Percentiles rank a stretch among this genome's conserved stretches.
Evolutionary conservation across 225 moss, liverwort and hornwort species (phyloP).

Genomic region (Sphagnum tenellum): DNA sequence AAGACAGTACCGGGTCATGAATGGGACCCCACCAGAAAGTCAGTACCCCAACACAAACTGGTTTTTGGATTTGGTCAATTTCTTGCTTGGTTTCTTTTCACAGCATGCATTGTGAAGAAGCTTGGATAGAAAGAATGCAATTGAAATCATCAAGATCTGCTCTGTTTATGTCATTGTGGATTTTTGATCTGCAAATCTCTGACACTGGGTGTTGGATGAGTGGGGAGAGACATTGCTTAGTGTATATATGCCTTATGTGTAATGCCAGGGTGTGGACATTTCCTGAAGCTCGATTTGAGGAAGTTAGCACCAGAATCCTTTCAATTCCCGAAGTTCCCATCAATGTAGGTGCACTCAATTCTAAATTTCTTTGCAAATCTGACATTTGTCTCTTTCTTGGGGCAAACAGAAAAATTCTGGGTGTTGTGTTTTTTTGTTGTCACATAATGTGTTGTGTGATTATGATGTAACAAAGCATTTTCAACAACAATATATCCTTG

Average conservation of each 20-base stretch:
- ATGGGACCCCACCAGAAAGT: conserved; percentile 74
- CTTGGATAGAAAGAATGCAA: too few species aligned
- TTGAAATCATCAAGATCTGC: too few species aligned
- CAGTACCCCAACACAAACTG: conserved; percentile 7
- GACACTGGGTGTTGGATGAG: too few species aligned
- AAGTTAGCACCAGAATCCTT: conserved; percentile 46
- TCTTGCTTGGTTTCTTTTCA: too few species aligned
- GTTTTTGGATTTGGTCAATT: too few species aligned
- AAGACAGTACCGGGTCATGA: conserved; percentile 66
- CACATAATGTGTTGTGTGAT: background rate
- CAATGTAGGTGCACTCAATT: conserved; percentile 24
- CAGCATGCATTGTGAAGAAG: too few species aligned
- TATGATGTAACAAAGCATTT: background rate
- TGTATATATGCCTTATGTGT: too few species aligned
- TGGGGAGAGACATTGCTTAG: too few species aligned
- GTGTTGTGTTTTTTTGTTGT: background rate
- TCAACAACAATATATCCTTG: background rate
- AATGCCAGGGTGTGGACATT: conserved; percentile 69
- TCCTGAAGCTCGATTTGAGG: conserved; percentile 55
- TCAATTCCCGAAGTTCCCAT: conserved; percentile 37
- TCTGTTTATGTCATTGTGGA: too few species aligned
- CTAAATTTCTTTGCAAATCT: too few species aligned
- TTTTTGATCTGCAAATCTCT: too few species aligned
- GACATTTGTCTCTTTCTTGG: too few species aligned
- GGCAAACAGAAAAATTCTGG: background rate